Conservation (phyloP, 352 stramenopile genomes). For the Phytophthora fragariae region DNA sequence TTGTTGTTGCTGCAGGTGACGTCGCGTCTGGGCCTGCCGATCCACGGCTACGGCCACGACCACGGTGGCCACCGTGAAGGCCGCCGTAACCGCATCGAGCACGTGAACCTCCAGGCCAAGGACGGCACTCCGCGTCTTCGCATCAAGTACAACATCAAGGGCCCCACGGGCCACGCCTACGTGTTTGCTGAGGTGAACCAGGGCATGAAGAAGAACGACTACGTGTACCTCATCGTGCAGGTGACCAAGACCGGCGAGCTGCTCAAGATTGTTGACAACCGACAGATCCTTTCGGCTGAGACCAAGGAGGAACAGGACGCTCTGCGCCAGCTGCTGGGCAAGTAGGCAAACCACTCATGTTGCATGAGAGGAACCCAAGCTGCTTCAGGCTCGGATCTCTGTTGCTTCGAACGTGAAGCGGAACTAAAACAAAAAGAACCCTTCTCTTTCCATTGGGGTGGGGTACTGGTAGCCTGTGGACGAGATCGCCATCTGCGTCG, state of each 20-base stretch:
- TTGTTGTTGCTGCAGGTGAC: slow-evolving; percentile 56
- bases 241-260: slow-evolving; percentile 92
- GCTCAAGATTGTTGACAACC: slow-evolving; percentile 94
- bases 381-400: slow-evolving; percentile 2
- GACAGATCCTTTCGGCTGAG: slow-evolving; percentile 82
- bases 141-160: slow-evolving; percentile 97
- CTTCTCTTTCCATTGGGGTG: slow-evolving; percentile 32
- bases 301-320: slow-evolving; percentile 83
- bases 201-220: slow-evolving; percentile 94
- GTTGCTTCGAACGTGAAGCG: slow-evolving; percentile 7
- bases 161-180: slow-evolving; percentile 86
- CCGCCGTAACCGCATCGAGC: slow-evolving; percentile 95
- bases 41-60: slow-evolving; percentile 95
- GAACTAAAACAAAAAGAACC: slow-evolving; percentile 20
- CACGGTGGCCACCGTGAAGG: slow-evolving; percentile 93
- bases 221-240: slow-evolving; percentile 96
- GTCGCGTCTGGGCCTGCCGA: slow-evolving; percentile 84
- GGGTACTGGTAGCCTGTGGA: slow-evolving; percentile 12
- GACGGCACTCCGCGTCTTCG: slow-evolving; percentile 85
- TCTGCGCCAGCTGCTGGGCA: slow-evolving; percentile 75
- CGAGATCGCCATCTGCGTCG: slow-evolving; percentile 9
- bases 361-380: slow-evolving; percentile 18
- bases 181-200: slow-evolving; percentile 94
- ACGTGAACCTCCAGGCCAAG: slow-evolving; percentile 92
- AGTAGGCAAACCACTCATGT: slow-evolving; percentile 40